Percentiles rank a stretch among this genome's conserved stretches.
phyloP scores from a whole-genome alignment of 495 filamentous ascomycete genomes.

The Lasiosphaeria miniovina region DNA sequence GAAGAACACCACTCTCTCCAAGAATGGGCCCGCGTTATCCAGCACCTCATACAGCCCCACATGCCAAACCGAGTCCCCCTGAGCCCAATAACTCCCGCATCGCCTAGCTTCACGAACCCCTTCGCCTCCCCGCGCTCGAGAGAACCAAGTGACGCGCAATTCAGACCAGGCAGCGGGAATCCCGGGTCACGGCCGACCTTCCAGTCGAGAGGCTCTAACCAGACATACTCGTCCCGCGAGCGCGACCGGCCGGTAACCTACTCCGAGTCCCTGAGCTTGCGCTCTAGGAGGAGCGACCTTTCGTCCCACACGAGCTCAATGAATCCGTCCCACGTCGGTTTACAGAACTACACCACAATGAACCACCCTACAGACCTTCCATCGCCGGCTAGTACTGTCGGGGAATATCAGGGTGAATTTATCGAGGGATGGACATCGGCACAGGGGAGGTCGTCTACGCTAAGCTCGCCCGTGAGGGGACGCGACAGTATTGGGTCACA shows the following conservation, averaged over 20 bases:
- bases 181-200: conserved; percentile 30
- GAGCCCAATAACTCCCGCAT: conserved; percentile 42
- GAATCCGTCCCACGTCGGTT: conserved; percentile 35
- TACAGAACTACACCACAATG: conserved; percentile 42
- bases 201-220: conserved; percentile 34
- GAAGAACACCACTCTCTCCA: conserved; percentile 38
- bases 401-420: conserved; percentile 52
- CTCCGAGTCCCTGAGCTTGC: conserved; percentile 50
- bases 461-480: conserved; percentile 45
- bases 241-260: conserved; percentile 43
- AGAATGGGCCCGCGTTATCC: conserved; percentile 47
- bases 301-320: conserved; percentile 51
- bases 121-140: conserved; percentile 34
- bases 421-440: conserved; percentile 57
- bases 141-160: conserved; percentile 31
- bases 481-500: conserved; percentile 45
- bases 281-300: conserved; percentile 52
- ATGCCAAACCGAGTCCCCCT: conserved; percentile 33
- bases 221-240: conserved; percentile 38
- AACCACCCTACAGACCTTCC: conserved; percentile 46
- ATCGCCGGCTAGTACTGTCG: conserved; percentile 48
- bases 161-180: conserved; percentile 31
- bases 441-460: conserved; percentile 51
- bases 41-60: conserved; percentile 37
- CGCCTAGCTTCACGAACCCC: conserved; percentile 45